Evolutionary conservation across 176 grass and related monocot genomes (phyloP).

Genomic region (Oryza glumipatula): DNA sequence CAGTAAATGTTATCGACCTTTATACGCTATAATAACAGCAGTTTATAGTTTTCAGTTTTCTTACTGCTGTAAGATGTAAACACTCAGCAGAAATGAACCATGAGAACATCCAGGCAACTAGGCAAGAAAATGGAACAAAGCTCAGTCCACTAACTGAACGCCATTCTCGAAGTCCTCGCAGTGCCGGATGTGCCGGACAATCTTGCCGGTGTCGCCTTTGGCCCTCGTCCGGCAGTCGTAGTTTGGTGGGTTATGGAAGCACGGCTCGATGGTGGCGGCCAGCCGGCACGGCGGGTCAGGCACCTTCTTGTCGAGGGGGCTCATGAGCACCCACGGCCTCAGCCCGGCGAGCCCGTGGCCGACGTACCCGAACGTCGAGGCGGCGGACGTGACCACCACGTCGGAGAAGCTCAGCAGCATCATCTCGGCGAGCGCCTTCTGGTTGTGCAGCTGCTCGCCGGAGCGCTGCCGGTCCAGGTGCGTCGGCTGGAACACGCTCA

Average conservation of each 20-base stretch:
- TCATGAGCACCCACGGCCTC: constrained; percentile 66
- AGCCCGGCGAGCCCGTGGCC: constrained; percentile 63
- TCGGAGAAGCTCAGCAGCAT: constrained; percentile 66
- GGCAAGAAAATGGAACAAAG: not conserved
- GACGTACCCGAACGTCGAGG: constrained; percentile 72
- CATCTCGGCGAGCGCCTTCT: constrained; percentile 80
- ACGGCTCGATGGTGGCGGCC: constrained; percentile 57
- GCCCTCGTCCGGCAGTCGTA: constrained; percentile 52
- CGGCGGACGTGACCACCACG: constrained; percentile 51
- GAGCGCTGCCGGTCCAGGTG: constrained; percentile 56
- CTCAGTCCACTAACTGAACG: constrained; percentile 58
- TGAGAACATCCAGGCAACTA: no score
- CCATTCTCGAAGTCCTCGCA: constrained; percentile 60
- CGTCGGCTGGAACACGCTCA: constrained; percentile 75
- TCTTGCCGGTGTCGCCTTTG: constrained; percentile 31
- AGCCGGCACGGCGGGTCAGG: constrained; percentile 44
- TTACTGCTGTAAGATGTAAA: no score
- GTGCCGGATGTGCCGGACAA: constrained; percentile 50
- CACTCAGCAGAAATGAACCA: no score
- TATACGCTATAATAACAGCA: no score
- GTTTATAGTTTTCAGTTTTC: no score
- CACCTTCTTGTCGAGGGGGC: constrained; percentile 25
- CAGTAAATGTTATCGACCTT: no score
- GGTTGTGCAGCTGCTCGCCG: constrained; percentile 56
- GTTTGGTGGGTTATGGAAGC: constrained; percentile 57